Evolutionary conservation across 2,329 filamentous ascomycete genomes (phyloP).

Genomic region (Clarireedia homoeocarpa): DNA sequence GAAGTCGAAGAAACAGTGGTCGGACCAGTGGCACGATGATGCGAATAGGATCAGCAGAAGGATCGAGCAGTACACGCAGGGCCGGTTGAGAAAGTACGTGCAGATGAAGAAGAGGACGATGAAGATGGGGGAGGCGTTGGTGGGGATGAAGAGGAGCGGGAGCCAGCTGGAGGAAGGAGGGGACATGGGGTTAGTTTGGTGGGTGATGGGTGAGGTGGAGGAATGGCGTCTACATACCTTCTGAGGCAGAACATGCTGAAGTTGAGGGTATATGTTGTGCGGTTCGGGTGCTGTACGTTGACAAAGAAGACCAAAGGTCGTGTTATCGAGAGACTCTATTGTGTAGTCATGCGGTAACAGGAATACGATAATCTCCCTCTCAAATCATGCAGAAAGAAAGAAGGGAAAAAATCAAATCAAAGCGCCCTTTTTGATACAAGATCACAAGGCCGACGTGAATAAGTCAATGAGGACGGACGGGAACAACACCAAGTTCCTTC

Average conservation of each 20-base stretch:
- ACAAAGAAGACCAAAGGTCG: constrained; percentile 1
- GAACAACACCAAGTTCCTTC: no score
- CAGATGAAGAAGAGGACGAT: constrained; percentile 85
- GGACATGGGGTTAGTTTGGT: not conserved
- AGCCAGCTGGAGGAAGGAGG: constrained; percentile 56
- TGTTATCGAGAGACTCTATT: constrained; percentile 8
- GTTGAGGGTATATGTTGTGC: no score
- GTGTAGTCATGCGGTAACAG: constrained; percentile 18
- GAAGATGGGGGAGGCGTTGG: constrained; percentile 77
- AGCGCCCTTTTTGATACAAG: no score
- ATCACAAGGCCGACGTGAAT: no score
- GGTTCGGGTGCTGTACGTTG: no score
- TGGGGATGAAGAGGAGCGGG: constrained; percentile 80
- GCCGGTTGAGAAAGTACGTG: constrained; percentile 92
- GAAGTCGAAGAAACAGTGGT: constrained; percentile 90
- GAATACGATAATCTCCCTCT: not conserved
- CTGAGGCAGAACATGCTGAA: constrained; percentile 52
- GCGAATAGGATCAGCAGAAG: constrained; percentile 92
- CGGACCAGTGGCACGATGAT: constrained; percentile 83
- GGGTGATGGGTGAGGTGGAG: not conserved
- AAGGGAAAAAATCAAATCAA: no score
- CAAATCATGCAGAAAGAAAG: no score
- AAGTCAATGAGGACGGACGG: no score
- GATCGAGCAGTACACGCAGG: constrained; percentile 95
- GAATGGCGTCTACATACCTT: constrained; percentile 36